Evolutionary conservation across 495 filamentous ascomycete genomes (phyloP).

Genomic region (Lepidopterella palustris): DNA sequence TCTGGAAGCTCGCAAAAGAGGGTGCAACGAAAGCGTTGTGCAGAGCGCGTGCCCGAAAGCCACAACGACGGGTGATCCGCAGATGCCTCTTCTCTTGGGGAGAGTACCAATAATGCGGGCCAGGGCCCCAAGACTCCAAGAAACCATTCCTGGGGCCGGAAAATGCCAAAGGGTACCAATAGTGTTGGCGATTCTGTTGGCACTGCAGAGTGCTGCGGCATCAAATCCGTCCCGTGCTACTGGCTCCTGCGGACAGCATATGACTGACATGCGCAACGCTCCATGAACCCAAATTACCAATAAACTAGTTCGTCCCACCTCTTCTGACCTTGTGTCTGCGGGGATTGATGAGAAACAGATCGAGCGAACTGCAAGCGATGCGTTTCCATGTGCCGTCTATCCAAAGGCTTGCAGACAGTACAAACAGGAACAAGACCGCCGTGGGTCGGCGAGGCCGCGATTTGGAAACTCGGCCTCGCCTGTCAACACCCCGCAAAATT

Average conservation of each 20-base stretch:
- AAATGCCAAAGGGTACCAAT: background rate
- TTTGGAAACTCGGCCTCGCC: background rate
- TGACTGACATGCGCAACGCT: background rate
- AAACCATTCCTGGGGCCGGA: background rate
- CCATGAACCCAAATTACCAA: background rate
- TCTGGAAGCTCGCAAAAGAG: conserved; percentile 21
- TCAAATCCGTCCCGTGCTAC: background rate
- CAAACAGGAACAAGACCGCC: background rate
- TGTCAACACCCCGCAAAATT: background rate
- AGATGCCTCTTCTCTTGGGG: conserved; percentile 7
- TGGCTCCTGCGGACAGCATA: background rate
- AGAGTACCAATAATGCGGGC: conserved; percentile 26
- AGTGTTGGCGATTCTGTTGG: background rate
- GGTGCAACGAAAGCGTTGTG: conserved; percentile 10
- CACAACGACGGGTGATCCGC: conserved; percentile 29
- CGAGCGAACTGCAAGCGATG: background rate
- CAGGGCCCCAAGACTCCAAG: conserved; percentile 10
- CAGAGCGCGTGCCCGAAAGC: conserved; percentile 26
- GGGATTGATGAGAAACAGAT: background rate
- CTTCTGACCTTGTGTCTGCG: background rate
- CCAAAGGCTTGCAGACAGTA: background rate
- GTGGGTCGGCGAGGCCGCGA: conserved; percentile 1
- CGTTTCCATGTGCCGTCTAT: background rate
- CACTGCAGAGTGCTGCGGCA: background rate
- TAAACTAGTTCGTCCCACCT: background rate